Evolutionary conservation across 805 yeast species (phyloP).

Genomic region (Trichomonascus vanleenenianus): DNA sequence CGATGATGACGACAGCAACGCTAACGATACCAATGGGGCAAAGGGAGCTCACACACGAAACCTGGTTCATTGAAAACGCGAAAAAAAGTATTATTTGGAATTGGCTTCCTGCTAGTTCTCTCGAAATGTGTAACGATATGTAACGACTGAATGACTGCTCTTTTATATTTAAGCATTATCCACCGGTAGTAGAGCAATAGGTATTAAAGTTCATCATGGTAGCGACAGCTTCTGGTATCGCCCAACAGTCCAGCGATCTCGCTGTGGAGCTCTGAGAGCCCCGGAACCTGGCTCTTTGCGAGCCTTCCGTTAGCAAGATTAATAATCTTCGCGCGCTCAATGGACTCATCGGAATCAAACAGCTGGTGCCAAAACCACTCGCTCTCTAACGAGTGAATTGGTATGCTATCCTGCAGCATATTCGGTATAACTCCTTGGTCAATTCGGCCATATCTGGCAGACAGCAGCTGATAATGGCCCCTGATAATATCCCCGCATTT

Average conservation of each 20-base stretch:
- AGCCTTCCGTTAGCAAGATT: constrained; percentile 80
- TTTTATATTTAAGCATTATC: too few relatives aligned
- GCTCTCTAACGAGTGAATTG: constrained; percentile 65
- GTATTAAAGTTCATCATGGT: too few relatives aligned
- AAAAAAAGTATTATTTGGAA: too few relatives aligned
- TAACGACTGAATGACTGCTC: background rate
- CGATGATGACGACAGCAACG: constrained; percentile 14
- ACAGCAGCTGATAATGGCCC: constrained; percentile 73
- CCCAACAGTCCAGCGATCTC: too few relatives aligned
- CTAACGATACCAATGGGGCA: constrained; percentile 1
- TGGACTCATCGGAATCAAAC: constrained; percentile 68
- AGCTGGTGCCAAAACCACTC: constrained; percentile 95
- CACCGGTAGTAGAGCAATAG: too few relatives aligned
- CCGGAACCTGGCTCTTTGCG: too few relatives aligned
- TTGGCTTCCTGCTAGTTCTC: background rate
- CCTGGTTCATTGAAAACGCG: too few relatives aligned
- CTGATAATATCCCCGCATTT: constrained; percentile 77
- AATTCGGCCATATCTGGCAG: constrained; percentile 70
- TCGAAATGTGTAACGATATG: background rate
- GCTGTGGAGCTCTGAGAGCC: too few relatives aligned
- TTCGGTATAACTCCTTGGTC: constrained; percentile 97
- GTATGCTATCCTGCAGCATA: constrained; percentile 60
- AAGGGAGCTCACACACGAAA: too few relatives aligned
- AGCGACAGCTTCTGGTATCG: too few relatives aligned
- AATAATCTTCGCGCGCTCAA: constrained; percentile 62